phyloP scores from a whole-genome alignment of 495 filamentous ascomycete genomes.

The Aspergillus homomorphus region DNA sequence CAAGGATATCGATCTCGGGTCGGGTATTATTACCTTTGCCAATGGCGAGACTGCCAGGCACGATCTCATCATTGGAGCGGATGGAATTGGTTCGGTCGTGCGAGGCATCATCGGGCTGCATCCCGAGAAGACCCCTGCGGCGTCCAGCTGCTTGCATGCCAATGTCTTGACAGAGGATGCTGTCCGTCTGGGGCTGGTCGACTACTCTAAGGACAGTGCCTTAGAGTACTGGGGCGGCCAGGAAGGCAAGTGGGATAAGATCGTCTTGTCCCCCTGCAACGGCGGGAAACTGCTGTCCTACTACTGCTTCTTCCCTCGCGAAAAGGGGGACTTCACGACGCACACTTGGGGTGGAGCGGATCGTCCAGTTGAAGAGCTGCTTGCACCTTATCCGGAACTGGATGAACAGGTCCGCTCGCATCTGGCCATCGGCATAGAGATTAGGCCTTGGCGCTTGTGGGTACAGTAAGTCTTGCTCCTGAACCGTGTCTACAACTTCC shows the following conservation, averaged over 20 bases:
- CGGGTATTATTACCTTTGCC: slow-evolving; percentile 36
- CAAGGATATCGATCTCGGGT: slow-evolving; percentile 34
- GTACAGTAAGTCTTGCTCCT: slow-evolving; percentile 32
- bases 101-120: slow-evolving; percentile 40
- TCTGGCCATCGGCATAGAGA: slow-evolving; percentile 41
- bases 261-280: slow-evolving; percentile 48
- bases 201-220: slow-evolving; percentile 43
- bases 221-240: slow-evolving; percentile 51
- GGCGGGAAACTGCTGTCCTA: slow-evolving; percentile 45
- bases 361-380: slow-evolving; percentile 38
- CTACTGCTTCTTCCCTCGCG: slow-evolving; percentile 50
- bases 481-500: neutral
- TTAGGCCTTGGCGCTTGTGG: slow-evolving; percentile 49
- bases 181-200: slow-evolving; percentile 37
- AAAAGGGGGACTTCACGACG: slow-evolving; percentile 38
- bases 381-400: slow-evolving; percentile 43
- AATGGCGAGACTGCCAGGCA: slow-evolving; percentile 32
- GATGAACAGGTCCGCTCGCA: slow-evolving; percentile 40
- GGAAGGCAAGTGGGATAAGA: slow-evolving; percentile 48
- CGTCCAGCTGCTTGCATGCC: slow-evolving; percentile 44
- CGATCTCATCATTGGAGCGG: slow-evolving; percentile 43
- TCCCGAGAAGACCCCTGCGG: slow-evolving; percentile 44
- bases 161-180: slow-evolving; percentile 46
- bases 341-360: slow-evolving; percentile 41
- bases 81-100: slow-evolving; percentile 45